Evolutionary conservation across 2,329 filamentous ascomycete genomes (phyloP), one percentile per base, ranked within the genome.

Genomic region (Diaporthe ampelina): DNA sequence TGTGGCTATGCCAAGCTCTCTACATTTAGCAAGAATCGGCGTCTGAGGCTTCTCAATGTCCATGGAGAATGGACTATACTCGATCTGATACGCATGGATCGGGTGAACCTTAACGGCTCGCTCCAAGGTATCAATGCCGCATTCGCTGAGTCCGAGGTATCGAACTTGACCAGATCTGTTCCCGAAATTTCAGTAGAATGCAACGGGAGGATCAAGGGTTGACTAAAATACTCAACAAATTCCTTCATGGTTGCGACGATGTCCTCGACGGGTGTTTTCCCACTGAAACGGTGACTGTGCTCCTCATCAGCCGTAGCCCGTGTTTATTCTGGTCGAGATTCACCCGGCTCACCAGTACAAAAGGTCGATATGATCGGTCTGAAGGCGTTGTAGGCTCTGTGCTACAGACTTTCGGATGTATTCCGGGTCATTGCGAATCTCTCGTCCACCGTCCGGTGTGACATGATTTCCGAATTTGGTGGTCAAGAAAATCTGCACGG

Each of bases 361-460:
- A n/a, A 91, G 82, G 77, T 91, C 90, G 70, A 91, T 86, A 61
- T 86, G 86, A 2, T 85, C 82, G 0, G 88, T 85, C 0, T 86
- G 85, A 3, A 91, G 79, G 37, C 83, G 81, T 77, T 84, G 73
- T 48, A 91, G 80, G 48, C 83, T 86, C 32, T 74, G 76, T 43
- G 81, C 80, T 24, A 74, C 77, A 9, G 78, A 75, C 65, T 73
- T 63, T 19, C 73, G 76, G 59, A 75, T 79, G 72, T 80, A 75
- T 24, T 78, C 79, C 1, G 81, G 81, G 2, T 77, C 77, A 6
- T 76, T 79, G 24, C 56, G 56, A 29, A 58, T 58, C 56, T 58
- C 56, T 17, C 56, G 56, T 26, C 56, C 56, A 32, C 29, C 29
- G 29, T 32, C 29, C 29, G 29, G 29, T 32, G 29, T 32, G 29